A percentile compares a stretch with the other conserved stretches of the same genome.
Conservation (phyloP, 2,329 filamentous ascomycete species). For the Cadophora malorum region DNA sequence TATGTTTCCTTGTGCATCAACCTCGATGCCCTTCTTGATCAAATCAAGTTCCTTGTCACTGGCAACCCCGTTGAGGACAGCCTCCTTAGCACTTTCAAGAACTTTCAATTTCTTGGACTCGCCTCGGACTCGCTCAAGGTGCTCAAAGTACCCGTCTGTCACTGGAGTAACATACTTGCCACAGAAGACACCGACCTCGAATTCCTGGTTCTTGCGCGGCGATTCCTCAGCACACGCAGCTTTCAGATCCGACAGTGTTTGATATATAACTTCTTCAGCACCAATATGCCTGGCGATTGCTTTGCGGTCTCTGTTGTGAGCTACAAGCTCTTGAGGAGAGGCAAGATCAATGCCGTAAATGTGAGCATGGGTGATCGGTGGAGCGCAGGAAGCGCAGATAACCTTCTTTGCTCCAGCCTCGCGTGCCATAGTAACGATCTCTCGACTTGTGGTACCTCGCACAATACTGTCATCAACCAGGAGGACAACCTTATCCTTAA, state of each 20-base stretch:
- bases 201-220: slow-evolving; percentile 65
- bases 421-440: slow-evolving; percentile 83
- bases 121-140: slow-evolving; percentile 74
- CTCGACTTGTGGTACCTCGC: slow-evolving; percentile 79
- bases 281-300: slow-evolving; percentile 72
- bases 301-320: slow-evolving; percentile 66
- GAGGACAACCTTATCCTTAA: slow-evolving; percentile 78
- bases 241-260: slow-evolving; percentile 79
- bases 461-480: slow-evolving; percentile 92
- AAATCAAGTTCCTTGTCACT: slow-evolving; percentile 66
- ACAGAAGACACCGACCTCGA: slow-evolving; percentile 92
- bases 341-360: slow-evolving; percentile 85
- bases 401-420: slow-evolving; percentile 85
- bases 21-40: slow-evolving; percentile 65
- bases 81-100: slow-evolving; percentile 67
- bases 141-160: slow-evolving; percentile 80
- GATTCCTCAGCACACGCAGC: slow-evolving; percentile 77
- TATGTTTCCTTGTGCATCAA: slow-evolving; percentile 62
- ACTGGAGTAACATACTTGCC: slow-evolving; percentile 86
- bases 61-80: slow-evolving; percentile 67
- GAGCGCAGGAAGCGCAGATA: slow-evolving; percentile 82
- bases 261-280: slow-evolving; percentile 79
- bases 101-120: slow-evolving; percentile 73
- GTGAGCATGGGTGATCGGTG: slow-evolving; percentile 83
- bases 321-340: slow-evolving; percentile 73